These are phyloP conservation scores for Passiflora organensis DNA, from an alignment of 345 rosid species.

Conservation along the genomic window DNA sequence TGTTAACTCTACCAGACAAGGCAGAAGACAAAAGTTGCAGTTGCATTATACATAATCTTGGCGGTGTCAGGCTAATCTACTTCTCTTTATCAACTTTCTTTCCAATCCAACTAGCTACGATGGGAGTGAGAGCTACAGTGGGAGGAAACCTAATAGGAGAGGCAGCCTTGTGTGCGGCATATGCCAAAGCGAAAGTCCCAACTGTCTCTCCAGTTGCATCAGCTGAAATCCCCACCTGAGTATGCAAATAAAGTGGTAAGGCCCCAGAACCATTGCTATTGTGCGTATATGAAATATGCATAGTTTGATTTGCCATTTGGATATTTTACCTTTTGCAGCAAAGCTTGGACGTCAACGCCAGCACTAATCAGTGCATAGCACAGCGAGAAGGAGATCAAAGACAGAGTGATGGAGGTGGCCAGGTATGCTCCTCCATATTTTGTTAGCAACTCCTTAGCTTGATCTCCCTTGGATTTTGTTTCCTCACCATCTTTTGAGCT, in stretches of 20 bases:
- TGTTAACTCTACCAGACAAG: no score
- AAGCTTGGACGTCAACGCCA: slow-evolving; percentile 71
- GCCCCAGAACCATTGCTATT: background rate
- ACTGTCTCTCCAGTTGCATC: slow-evolving; percentile 76
- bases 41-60: no score
- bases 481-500: slow-evolving; percentile 48
- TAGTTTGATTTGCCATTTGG: background rate
- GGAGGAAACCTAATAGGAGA: slow-evolving; percentile 95
- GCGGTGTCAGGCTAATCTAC: background rate
- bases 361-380: slow-evolving; percentile 63
- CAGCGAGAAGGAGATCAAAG: slow-evolving; percentile 71
- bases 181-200: slow-evolving; percentile 80
- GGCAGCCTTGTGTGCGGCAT: slow-evolving; percentile 95
- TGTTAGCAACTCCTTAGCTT: slow-evolving; percentile 66
- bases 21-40: no score
- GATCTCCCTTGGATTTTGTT: slow-evolving; percentile 62
- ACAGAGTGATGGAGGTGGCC: slow-evolving; percentile 86
- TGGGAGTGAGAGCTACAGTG: slow-evolving; percentile 80
- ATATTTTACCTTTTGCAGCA: slow-evolving; percentile 53
- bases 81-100: slow-evolving; percentile 61
- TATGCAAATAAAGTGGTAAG: slow-evolving; percentile 3
- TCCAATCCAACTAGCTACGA: slow-evolving; percentile 86
- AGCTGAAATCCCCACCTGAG: slow-evolving; percentile 67
- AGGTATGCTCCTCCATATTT: slow-evolving; percentile 96
- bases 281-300: no score